Percentiles rank a stretch among this genome's conserved stretches.
These are phyloP conservation scores for Lanmaoa rubissima DNA, from an alignment of 768 basidiomycete genomes.

Conservation along the genomic window DNA sequence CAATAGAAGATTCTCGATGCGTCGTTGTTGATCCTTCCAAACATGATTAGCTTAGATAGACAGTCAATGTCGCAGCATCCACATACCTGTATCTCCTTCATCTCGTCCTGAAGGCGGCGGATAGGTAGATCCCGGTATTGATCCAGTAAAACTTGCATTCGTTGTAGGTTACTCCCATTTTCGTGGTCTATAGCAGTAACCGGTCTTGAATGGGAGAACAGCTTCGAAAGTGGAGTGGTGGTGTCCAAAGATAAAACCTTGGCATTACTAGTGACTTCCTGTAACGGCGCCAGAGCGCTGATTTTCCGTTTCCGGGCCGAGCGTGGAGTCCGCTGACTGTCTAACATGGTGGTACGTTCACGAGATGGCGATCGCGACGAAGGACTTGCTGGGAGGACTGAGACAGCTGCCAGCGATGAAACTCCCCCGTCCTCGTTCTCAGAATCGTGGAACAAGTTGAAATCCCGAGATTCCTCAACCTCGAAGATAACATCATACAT, in stretches of 20 bases:
- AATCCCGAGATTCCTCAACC: conserved; percentile 50
- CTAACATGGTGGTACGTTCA: conserved; percentile 2
- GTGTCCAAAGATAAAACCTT: conserved; percentile 30
- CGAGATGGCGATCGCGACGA: conserved; percentile 7
- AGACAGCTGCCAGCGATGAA: conserved; percentile 10
- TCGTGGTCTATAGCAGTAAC: conserved; percentile 27
- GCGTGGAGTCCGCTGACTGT: conserved; percentile 8
- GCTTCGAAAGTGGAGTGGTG: conserved; percentile 25
- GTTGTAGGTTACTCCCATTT: conserved; percentile 45
- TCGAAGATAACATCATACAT: conserved; percentile 81
- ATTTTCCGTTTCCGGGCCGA: conserved; percentile 25
- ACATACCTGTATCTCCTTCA: conserved; percentile 77
- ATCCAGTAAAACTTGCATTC: conserved; percentile 62
- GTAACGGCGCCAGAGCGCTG: conserved; percentile 26
- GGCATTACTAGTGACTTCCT: conserved; percentile 30
- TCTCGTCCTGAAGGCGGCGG: conserved; percentile 67
- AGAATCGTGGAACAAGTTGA: conserved; percentile 49
- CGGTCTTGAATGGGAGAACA: conserved; percentile 26
- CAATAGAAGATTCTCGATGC: conserved; percentile 71
- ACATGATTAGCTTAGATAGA: conserved; percentile 1
- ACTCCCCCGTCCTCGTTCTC: conserved; percentile 39
- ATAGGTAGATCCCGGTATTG: conserved; percentile 64
- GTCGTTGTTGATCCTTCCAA: conserved; percentile 65
- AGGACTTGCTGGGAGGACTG: conserved; percentile 10
- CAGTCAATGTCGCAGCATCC: neutral